Percentiles rank a stretch among this genome's conserved stretches.
Conservation (phyloP, 306 rosid species). For the Prunus kanzakura region DNA sequence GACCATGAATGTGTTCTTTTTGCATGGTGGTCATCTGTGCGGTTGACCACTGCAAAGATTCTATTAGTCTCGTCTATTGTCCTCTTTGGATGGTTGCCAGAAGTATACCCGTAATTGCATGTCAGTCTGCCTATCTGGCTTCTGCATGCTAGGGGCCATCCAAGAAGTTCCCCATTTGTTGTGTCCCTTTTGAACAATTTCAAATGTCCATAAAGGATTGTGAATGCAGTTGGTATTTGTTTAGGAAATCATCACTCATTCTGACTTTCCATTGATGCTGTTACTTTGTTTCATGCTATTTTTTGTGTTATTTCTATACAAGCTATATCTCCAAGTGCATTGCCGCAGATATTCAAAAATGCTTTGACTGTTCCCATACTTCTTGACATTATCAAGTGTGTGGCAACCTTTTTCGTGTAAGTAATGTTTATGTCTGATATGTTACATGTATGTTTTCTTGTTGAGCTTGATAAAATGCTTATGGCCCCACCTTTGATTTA, state of each 20-base stretch:
- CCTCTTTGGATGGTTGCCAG: background rate
- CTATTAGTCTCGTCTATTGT: background rate
- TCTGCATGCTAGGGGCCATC: slow-evolving; percentile 7
- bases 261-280: too few species aligned
- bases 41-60: background rate
- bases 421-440: slow-evolving; percentile 15
- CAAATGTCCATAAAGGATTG: background rate
- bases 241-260: too few species aligned
- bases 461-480: slow-evolving; percentile 18
- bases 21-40: background rate
- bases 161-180: slow-evolving; percentile 1
- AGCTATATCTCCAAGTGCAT: background rate
- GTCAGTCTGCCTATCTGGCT: background rate
- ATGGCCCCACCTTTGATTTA: background rate
- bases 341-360: slow-evolving; percentile 81
- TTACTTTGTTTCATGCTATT: too few species aligned
- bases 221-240: background rate
- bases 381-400: slow-evolving; percentile 72
- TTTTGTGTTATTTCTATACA: too few species aligned
- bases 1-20: background rate
- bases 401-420: slow-evolving; percentile 74
- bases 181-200: background rate
- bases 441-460: background rate
- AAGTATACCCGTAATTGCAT: too few species aligned
- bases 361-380: slow-evolving; percentile 69